phyloP scores from a whole-genome alignment of 768 basidiomycete species.

The Podaxis sp. region DNA sequence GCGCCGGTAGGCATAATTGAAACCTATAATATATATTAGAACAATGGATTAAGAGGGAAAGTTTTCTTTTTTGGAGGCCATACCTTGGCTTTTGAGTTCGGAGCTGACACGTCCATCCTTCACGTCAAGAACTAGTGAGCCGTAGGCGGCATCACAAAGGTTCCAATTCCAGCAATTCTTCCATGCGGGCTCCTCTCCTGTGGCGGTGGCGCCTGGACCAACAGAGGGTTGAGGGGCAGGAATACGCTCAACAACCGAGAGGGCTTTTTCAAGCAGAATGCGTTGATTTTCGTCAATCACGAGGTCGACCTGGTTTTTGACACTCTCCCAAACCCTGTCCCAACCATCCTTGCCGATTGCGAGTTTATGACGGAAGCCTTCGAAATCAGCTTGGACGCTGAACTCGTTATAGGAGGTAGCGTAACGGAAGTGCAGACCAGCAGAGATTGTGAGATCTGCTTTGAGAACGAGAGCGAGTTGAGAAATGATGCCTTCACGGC shows the following conservation, averaged over 20 bases:
- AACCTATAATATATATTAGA: constrained; percentile 51
- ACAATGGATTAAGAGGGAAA: not conserved
- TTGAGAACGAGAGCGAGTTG: constrained; percentile 90
- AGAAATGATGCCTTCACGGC: constrained; percentile 88
- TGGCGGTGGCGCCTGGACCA: constrained; percentile 47
- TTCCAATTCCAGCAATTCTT: constrained; percentile 99
- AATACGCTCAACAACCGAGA: constrained; percentile 80
- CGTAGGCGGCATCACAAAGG: constrained; percentile 92
- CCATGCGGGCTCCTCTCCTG: constrained; percentile 90
- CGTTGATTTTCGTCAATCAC: constrained; percentile 92
- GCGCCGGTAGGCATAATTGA: constrained; percentile 94
- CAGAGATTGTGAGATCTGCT: constrained; percentile 91
- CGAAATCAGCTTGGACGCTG: constrained; percentile 86
- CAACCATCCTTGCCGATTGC: constrained; percentile 76
- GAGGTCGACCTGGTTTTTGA: constrained; percentile 86
- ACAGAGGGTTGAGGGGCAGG: constrained; percentile 54
- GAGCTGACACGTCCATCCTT: constrained; percentile 91
- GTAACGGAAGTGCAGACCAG: constrained; percentile 97
- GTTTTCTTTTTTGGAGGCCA: constrained; percentile 18
- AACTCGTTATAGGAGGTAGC: constrained; percentile 97
- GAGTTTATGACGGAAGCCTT: constrained; percentile 84
- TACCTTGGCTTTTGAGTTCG: constrained; percentile 91
- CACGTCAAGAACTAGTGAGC: constrained; percentile 83
- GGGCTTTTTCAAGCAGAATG: constrained; percentile 83
- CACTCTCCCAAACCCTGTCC: constrained; percentile 92